Conservation (phyloP, 1,284 basidiomycete genomes). For the Pterulicium gracile region DNA sequence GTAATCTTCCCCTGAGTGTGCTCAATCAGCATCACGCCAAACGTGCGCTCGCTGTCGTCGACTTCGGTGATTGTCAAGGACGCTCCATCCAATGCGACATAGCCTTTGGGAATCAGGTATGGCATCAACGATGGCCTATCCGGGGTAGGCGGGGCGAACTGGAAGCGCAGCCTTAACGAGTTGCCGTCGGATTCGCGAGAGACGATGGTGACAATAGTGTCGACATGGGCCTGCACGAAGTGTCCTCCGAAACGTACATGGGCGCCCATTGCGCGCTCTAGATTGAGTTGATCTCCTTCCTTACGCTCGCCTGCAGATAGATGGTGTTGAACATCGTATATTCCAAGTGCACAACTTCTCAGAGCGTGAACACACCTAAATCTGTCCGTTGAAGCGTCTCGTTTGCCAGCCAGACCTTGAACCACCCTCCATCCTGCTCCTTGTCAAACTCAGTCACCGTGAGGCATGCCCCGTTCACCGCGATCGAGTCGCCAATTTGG, state of each 20-base stretch:
- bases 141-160: constrained; percentile 54
- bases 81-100: constrained; percentile 90
- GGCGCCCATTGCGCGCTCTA: constrained; percentile 91
- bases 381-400: constrained; percentile 91
- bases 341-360: too few relatives aligned
- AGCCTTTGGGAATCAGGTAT: constrained; percentile 94
- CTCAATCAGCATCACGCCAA: constrained; percentile 91
- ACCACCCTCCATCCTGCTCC: constrained; percentile 57
- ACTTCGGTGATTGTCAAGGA: constrained; percentile 88
- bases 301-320: constrained; percentile 58
- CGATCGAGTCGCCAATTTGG: constrained; percentile 89
- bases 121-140: constrained; percentile 58
- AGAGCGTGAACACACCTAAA: constrained; percentile 62
- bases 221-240: constrained; percentile 96
- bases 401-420: constrained; percentile 92
- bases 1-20: constrained; percentile 91
- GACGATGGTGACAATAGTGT: constrained; percentile 74
- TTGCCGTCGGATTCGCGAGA: constrained; percentile 72
- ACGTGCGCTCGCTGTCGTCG: constrained; percentile 56
- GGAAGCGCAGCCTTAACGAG: constrained; percentile 76
- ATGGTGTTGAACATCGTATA: too few relatives aligned
- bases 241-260: constrained; percentile 94
- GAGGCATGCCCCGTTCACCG: constrained; percentile 52
- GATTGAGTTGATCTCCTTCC: constrained; percentile 79
- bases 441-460: constrained; percentile 82